Evolutionary conservation across 139 green algal genomes (phyloP).

Genomic region (Chlorella sp.): DNA sequence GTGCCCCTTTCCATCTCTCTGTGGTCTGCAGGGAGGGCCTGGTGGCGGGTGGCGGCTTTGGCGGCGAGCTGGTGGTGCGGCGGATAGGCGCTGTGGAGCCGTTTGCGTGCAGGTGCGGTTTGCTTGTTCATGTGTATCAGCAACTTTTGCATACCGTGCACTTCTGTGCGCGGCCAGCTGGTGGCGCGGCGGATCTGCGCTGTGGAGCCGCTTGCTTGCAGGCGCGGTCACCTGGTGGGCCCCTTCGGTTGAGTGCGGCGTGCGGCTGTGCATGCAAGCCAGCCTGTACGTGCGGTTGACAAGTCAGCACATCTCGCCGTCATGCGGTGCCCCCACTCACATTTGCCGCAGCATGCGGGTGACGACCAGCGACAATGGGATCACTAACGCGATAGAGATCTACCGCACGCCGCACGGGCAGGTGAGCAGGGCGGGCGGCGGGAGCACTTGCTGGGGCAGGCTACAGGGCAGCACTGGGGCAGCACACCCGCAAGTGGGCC

Average conservation of each 20-base stretch:
- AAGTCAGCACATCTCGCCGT: no score
- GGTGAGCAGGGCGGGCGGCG: background rate
- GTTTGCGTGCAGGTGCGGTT: slow-evolving; percentile 4
- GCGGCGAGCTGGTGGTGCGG: slow-evolving; percentile 82
- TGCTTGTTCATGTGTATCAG: no score
- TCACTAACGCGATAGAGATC: slow-evolving; percentile 96
- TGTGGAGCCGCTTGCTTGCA: background rate
- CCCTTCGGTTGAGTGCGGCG: no score
- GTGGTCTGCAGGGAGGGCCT: slow-evolving; percentile 67
- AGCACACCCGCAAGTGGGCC: no score
- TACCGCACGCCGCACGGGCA: background rate
- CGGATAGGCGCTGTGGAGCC: slow-evolving; percentile 31
- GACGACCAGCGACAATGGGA: slow-evolving; percentile 83
- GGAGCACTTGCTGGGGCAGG: no score
- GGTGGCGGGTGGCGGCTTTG: slow-evolving; percentile 84
- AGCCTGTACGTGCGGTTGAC: no score
- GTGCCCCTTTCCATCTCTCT: no score
- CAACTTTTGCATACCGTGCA: no score
- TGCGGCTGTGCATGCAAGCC: no score
- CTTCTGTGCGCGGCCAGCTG: no score
- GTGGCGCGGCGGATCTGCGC: slow-evolving; percentile 63
- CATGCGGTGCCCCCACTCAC: background rate
- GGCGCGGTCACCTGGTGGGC: no score
- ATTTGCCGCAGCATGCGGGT: slow-evolving; percentile 50
- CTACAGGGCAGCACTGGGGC: no score